Percentiles rank a stretch among this genome's conserved stretches.
phyloP scores from a whole-genome alignment of 495 filamentous ascomycete species.

The Beverwykella pulmonaria region DNA sequence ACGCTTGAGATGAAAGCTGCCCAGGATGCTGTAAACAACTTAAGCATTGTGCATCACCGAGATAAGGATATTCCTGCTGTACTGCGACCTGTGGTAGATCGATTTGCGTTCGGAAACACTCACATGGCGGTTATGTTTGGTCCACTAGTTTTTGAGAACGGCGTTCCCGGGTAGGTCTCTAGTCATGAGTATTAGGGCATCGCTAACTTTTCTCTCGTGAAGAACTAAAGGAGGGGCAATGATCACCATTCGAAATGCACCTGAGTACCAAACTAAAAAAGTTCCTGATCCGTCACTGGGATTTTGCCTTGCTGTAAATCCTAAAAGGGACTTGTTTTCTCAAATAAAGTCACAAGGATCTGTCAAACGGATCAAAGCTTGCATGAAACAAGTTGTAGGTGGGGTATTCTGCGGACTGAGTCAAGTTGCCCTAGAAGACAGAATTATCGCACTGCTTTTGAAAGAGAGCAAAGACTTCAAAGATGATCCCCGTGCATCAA shows the following conservation, averaged over 20 bases:
- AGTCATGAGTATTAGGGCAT: constrained; percentile 3
- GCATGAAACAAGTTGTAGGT: background rate
- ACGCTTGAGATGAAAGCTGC: too few species aligned
- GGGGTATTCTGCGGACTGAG: background rate
- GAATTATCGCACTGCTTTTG: background rate
- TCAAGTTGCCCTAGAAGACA: background rate
- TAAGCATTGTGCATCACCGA: too few species aligned
- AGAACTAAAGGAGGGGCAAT: background rate
- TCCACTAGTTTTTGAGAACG: constrained; percentile 51
- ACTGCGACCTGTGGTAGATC: constrained; percentile 29
- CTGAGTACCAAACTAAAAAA: too few species aligned
- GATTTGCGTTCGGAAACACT: constrained; percentile 47
- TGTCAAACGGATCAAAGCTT: background rate
- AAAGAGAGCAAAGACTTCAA: background rate
- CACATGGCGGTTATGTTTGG: constrained; percentile 51
- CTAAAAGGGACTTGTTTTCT: background rate
- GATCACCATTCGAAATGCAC: background rate
- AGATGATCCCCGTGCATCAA: background rate
- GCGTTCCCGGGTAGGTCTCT: constrained; percentile 39
- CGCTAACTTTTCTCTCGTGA: too few species aligned
- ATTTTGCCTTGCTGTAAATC: background rate
- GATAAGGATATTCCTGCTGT: constrained; percentile 46
- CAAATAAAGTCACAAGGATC: background rate
- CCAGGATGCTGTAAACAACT: too few species aligned
- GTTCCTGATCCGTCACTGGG: background rate